A percentile compares a stretch with the other conserved stretches of the same genome.
Evolutionary conservation across 139 green algal genomes (phyloP).

Genomic region (Zygnema circumcarinatum): DNA sequence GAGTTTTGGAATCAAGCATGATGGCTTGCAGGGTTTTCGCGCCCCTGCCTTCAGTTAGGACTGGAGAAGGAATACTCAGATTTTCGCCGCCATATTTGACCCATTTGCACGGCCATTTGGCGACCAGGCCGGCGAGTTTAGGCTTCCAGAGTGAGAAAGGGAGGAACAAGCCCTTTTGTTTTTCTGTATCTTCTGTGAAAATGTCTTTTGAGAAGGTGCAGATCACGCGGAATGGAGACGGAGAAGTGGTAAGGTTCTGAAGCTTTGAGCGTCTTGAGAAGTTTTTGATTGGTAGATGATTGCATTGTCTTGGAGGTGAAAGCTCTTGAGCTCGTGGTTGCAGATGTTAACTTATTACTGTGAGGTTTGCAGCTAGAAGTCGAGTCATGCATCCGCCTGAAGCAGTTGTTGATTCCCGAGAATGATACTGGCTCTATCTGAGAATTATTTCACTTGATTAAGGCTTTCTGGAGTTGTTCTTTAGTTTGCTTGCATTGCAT

Average conservation of each 20-base stretch:
- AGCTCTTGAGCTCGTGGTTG: neutral
- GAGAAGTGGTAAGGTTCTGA: slow-evolving; percentile 28
- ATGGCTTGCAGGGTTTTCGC: no score
- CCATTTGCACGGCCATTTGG: no score
- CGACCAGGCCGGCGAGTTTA: no score
- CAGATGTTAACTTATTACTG: slow-evolving; percentile 6
- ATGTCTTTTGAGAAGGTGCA: slow-evolving; percentile 54
- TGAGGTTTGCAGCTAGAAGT: neutral
- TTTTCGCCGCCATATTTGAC: no score
- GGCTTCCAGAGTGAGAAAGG: no score
- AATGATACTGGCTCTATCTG: neutral
- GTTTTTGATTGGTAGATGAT: neutral
- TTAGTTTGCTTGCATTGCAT: neutral
- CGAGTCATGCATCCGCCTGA: no score
- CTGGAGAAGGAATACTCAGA: no score
- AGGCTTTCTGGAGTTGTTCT: slow-evolving; percentile 4
- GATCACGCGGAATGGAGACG: slow-evolving; percentile 46
- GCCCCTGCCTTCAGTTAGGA: no score
- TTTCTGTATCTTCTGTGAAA: neutral
- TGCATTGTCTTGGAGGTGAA: neutral
- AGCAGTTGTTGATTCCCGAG: no score
- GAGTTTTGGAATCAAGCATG: no score
- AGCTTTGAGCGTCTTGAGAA: neutral
- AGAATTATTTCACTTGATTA: neutral
- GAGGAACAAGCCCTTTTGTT: no score